Base-by-base conservation (phyloP, 2,329 filamentous ascomycete genomes). In the Fusarium solani-melongenae region DNA sequence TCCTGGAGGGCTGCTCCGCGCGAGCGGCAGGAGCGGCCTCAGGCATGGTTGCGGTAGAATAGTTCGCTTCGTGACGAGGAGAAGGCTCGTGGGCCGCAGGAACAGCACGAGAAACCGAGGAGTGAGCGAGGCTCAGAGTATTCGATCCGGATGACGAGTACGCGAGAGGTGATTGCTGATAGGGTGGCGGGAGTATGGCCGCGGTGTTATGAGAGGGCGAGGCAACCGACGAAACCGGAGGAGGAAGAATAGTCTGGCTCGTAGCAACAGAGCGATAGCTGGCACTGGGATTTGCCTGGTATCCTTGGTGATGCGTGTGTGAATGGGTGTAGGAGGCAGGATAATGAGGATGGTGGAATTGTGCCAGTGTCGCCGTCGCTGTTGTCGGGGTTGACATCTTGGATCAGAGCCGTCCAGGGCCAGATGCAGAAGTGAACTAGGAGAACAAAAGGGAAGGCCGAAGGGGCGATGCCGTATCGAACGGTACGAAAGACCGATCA, bases 341-440 rank as follows among this genome's bases (percentile, higher is more conserved):
- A 44, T 44, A 44, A 11, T 44, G 39, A 22, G 39, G 39, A 44
- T 44, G 11, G 39, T 44, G 20, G 20, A 44, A 36, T 36, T 14
- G 33, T 15, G 33, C 6, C 6, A 34, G 15, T 15, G 33, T 4
- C 15, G 15, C 33, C 5, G 33, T 34, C 6, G 92, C 92, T 79
- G 92, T 93, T 71, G 93, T 94, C 76, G 93, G 93, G 77, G 93
- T 95, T 87, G 93, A 95, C 93, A 96, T 95, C 14, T 34, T 34
- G 79, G 79, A 74, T 63, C 72, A 78, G 62, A 77, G 73, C 76
- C 76, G 68, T 67, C 72, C 74, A 74, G 72, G 75, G 71, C 73
- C 64, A 58, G 46, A 69, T 62, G 51, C 44, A 71, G 66, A 44
- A 66, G 62, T 67, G 67, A 62, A 62, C 71, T 49, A 57, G 38